These are phyloP conservation scores for Choricystis sp. DNA, from an alignment of 139 green algal species.

Conservation along the genomic window DNA sequence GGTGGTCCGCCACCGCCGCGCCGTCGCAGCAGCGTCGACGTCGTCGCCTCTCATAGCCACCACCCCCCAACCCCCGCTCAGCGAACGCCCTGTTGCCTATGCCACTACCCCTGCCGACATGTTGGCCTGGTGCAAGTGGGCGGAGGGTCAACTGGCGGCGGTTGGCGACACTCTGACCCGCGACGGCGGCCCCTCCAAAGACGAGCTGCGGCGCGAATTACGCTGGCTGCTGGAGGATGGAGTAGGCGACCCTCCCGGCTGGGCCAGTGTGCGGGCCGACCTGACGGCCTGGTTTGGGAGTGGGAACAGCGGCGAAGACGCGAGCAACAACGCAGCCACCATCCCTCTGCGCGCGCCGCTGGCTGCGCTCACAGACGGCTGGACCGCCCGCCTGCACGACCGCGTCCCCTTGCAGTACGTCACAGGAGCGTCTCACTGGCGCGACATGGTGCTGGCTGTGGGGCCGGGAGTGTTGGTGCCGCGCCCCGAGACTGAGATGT, in stretches of 20 bases:
- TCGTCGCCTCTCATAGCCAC: neutral
- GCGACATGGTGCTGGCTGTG: slow-evolving; percentile 38
- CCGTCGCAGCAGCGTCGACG: no score
- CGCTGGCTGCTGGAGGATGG: slow-evolving; percentile 55
- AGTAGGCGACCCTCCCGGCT: slow-evolving; percentile 12
- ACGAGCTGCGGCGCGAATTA: slow-evolving; percentile 31
- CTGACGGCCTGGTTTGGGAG: neutral
- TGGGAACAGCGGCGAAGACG: neutral
- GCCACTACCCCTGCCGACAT: neutral
- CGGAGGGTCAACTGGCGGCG: neutral
- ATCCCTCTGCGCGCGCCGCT: slow-evolving; percentile 26
- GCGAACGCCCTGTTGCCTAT: slow-evolving; percentile 9
- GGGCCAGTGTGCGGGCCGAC: slow-evolving; percentile 21
- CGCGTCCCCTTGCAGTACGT: slow-evolving; percentile 84
- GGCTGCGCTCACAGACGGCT: slow-evolving; percentile 7
- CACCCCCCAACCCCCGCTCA: slow-evolving; percentile 10
- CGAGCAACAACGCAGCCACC: slow-evolving; percentile 8
- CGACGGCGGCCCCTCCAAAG: slow-evolving; percentile 6
- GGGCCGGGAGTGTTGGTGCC: slow-evolving; percentile 74
- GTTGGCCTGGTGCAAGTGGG: slow-evolving; percentile 5
- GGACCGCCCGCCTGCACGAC: slow-evolving; percentile 19
- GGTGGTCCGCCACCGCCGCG: no score
- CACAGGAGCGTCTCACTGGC: slow-evolving; percentile 58
- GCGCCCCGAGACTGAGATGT: slow-evolving; percentile 76
- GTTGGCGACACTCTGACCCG: slow-evolving; percentile 7